A percentile compares a stretch with the other conserved stretches of the same genome.
These are phyloP conservation scores for Fusarium camptoceras DNA, from an alignment of 2,329 filamentous ascomycete genomes.

Conservation along the genomic window DNA sequence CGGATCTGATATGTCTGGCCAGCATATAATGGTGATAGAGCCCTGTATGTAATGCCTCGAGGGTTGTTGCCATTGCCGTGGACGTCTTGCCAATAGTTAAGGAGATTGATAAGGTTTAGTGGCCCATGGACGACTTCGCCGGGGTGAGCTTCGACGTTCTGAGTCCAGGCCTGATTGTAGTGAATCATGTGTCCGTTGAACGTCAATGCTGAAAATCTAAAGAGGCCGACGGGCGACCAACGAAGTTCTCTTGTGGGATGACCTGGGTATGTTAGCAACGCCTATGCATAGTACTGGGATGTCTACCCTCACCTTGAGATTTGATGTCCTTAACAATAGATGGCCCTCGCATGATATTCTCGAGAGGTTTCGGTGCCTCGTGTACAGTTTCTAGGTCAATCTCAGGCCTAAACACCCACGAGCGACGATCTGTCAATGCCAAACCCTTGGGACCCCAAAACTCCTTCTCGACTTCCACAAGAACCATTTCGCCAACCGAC, in stretches of 20 bases:
- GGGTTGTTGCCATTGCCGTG: conserved; percentile 48
- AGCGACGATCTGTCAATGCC: conserved; percentile 66
- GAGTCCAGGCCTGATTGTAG: conserved; percentile 76
- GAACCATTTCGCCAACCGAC: conserved; percentile 70
- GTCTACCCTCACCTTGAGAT: conserved; percentile 18
- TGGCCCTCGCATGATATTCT: conserved; percentile 33
- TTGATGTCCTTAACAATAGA: conserved; percentile 45
- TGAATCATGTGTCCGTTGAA: conserved; percentile 91
- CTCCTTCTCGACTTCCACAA: conserved; percentile 73
- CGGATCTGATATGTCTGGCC: conserved; percentile 73
- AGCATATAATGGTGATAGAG: conserved; percentile 76
- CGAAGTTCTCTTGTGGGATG: conserved; percentile 49
- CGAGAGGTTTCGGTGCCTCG: conserved; percentile 34
- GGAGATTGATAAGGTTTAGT: conserved; percentile 77
- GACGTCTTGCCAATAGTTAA: conserved; percentile 74
- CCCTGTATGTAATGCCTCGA: conserved; percentile 70
- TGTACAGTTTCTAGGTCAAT: conserved; percentile 40
- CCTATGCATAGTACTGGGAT: fast-evolving
- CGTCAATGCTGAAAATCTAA: conserved; percentile 85
- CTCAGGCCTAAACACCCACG: conserved; percentile 60
- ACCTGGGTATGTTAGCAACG: conserved; percentile 18
- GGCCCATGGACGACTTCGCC: conserved; percentile 84
- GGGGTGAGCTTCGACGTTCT: conserved; percentile 74
- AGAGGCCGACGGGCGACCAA: conserved; percentile 68
- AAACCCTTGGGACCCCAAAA: conserved; percentile 64